Percentiles rank a stretch among this genome's conserved stretches.
Conservation (phyloP, 176 grass and related monocot species). For the Thalia dealbata region DNA sequence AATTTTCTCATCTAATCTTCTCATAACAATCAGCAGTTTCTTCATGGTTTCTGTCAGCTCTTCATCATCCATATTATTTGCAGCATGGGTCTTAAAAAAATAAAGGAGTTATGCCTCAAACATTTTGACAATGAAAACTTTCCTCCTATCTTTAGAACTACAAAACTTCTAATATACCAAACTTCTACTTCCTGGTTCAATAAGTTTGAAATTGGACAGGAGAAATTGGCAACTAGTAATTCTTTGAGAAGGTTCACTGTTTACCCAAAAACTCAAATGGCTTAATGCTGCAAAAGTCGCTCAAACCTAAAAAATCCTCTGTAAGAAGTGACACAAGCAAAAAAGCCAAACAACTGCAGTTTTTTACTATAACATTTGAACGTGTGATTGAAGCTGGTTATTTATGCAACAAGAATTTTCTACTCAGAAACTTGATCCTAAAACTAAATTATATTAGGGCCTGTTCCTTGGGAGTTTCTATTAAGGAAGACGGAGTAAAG, state of each 20-base stretch:
- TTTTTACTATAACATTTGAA: too few species aligned
- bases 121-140: not conserved
- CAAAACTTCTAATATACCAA: not conserved
- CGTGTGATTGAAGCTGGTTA: not conserved
- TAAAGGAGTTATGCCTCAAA: not conserved
- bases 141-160: not conserved
- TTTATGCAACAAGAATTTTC: not conserved
- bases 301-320: not conserved
- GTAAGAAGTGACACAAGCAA: not conserved
- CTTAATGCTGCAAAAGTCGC: not conserved
- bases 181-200: not conserved
- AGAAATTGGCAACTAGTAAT: not conserved
- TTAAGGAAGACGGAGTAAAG: too few species aligned
- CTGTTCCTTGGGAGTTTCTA: too few species aligned
- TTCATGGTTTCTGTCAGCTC: slow-evolving; percentile 89
- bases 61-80: slow-evolving; percentile 81
- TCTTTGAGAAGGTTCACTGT: not conserved
- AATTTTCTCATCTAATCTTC: slow-evolving; percentile 88
- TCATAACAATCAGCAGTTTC: slow-evolving; percentile 88
- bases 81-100: slow-evolving; percentile 55
- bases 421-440: not conserved
- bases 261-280: too few species aligned
- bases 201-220: not conserved
- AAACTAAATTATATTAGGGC: too few species aligned
- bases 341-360: not conserved